Evolutionary conservation across 305 asterid species (phyloP).

Genomic region (Euphrasia arctica): DNA sequence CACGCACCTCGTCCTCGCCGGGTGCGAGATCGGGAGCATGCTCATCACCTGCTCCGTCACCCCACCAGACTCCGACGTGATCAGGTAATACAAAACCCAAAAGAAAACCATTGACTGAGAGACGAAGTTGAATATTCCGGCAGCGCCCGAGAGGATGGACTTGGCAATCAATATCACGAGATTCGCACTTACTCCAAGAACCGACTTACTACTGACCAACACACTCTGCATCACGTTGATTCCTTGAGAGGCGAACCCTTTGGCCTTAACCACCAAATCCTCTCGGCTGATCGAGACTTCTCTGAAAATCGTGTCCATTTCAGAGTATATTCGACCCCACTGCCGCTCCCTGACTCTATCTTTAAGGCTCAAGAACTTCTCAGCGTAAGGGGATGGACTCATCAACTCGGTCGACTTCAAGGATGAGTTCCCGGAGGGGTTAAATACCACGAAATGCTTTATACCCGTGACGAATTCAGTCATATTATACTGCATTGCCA

Average conservation of each 20-base stretch:
- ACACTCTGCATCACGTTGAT: constrained; percentile 73
- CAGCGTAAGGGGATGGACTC: constrained; percentile 67
- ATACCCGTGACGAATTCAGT: constrained; percentile 73
- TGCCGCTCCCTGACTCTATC: constrained; percentile 56
- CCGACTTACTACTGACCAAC: constrained; percentile 59
- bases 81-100: constrained; percentile 81
- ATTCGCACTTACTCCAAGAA: constrained; percentile 77
- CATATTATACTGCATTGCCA: constrained; percentile 86
- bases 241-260: constrained; percentile 84
- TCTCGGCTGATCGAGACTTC: constrained; percentile 65
- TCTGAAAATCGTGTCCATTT: constrained; percentile 59
- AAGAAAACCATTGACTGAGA: constrained; percentile 89
- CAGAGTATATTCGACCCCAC: constrained; percentile 75
- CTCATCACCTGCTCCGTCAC: constrained; percentile 86
- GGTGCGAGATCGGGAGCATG: constrained; percentile 77
- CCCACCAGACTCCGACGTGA: constrained; percentile 94
- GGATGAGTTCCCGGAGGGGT: constrained; percentile 43
- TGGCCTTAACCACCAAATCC: constrained; percentile 85
- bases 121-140: constrained; percentile 68
- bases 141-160: constrained; percentile 92
- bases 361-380: constrained; percentile 63
- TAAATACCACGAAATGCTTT: constrained; percentile 57
- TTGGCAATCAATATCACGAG: constrained; percentile 52
- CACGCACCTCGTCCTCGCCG: constrained; percentile 72
- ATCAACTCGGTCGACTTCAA: constrained; percentile 47